A percentile compares a stretch with the other conserved stretches of the same genome.
phyloP scores from a whole-genome alignment of 495 filamentous ascomycete genomes.

The Aspergillus avenaceus region DNA sequence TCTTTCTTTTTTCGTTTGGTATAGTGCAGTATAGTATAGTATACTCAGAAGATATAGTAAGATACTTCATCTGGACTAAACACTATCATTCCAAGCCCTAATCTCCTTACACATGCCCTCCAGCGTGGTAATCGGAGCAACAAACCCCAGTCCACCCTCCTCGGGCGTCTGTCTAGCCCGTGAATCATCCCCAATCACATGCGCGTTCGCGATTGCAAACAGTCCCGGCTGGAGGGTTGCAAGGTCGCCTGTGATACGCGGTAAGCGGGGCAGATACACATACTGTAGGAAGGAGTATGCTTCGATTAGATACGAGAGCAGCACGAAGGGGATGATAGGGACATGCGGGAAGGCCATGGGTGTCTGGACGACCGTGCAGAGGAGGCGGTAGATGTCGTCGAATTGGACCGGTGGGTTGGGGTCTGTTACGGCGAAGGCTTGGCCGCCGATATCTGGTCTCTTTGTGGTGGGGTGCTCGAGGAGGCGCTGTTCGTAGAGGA shows the following conservation, averaged over 20 bases:
- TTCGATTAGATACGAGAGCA: slow-evolving; percentile 47
- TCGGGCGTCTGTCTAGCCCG: slow-evolving; percentile 36
- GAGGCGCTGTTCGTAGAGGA: slow-evolving; percentile 57
- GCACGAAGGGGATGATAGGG: slow-evolving; percentile 27
- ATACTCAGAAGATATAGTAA: too few species aligned
- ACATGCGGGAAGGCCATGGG: slow-evolving; percentile 27
- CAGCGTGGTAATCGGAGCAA: slow-evolving; percentile 45
- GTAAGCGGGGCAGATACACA: slow-evolving; percentile 39
- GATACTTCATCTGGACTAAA: too few species aligned
- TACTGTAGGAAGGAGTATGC: slow-evolving; percentile 44
- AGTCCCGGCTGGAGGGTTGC: slow-evolving; percentile 50
- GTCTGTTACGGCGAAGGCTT: slow-evolving; percentile 37
- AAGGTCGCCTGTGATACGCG: slow-evolving; percentile 36
- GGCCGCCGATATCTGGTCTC: slow-evolving; percentile 35
- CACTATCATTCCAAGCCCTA: slow-evolving; percentile 19
- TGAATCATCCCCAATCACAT: slow-evolving; percentile 45
- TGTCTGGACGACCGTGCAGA: slow-evolving; percentile 26
- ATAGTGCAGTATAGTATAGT: not conserved
- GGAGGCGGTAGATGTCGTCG: slow-evolving; percentile 30
- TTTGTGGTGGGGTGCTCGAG: slow-evolving; percentile 38
- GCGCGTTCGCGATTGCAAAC: slow-evolving; percentile 47
- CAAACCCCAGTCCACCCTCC: slow-evolving; percentile 50
- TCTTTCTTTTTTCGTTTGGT: not conserved
- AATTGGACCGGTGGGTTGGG: slow-evolving; percentile 34
- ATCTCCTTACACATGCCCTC: slow-evolving; percentile 53